phyloP scores from a whole-genome alignment of 805 yeast genomes.

The Spathaspora gorwiae region DNA sequence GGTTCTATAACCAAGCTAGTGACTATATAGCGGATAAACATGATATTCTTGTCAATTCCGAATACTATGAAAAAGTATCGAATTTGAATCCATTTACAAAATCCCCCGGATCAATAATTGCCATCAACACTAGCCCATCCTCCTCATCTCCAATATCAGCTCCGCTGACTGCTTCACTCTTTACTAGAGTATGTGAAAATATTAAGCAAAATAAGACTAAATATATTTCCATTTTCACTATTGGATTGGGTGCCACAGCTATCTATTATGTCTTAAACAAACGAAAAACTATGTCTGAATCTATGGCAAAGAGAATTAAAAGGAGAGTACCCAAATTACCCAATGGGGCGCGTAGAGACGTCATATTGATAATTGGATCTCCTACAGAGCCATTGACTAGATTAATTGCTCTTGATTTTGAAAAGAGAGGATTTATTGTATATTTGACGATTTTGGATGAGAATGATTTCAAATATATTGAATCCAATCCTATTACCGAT shows the following conservation, averaged over 20 bases:
- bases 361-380: constrained; percentile 69
- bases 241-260: constrained; percentile 21
- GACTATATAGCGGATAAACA: constrained; percentile 20
- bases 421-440: constrained; percentile 75
- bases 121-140: neutral
- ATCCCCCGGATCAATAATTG: neutral
- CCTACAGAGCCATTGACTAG: constrained; percentile 72
- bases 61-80: constrained; percentile 10
- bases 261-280: neutral
- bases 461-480: constrained; percentile 48
- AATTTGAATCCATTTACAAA: constrained; percentile 3
- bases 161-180: neutral
- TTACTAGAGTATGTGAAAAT: neutral
- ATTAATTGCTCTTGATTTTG: constrained; percentile 67
- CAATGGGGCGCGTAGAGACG: constrained; percentile 74
- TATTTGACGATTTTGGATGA: constrained; percentile 70
- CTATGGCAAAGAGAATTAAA: constrained; percentile 10
- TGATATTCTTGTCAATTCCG: constrained; percentile 18
- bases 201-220: neutral
- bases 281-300: neutral
- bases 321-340: constrained; percentile 59
- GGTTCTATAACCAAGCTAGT: constrained; percentile 16
- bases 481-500: constrained; percentile 53
- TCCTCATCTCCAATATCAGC: constrained; percentile 2
- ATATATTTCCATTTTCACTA: constrained; percentile 13